Conservation (phyloP, 2,329 filamentous ascomycete species). For the Phyllachora maydis region DNA sequence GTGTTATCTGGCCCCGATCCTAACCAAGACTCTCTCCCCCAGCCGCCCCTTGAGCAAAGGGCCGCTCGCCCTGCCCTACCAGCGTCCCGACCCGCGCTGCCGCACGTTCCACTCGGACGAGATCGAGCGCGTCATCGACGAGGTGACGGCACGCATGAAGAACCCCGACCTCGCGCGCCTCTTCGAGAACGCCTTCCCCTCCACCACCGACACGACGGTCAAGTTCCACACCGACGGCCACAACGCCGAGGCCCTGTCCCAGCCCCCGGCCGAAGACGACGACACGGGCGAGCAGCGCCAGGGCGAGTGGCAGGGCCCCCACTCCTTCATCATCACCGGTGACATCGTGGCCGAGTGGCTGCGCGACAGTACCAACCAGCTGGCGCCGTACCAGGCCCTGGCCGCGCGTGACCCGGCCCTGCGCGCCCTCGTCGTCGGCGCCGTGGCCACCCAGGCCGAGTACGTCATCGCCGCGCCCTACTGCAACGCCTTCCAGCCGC, state of each 20-base stretch:
- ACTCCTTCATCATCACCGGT: constrained; percentile 82
- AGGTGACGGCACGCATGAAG: constrained; percentile 60
- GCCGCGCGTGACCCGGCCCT: constrained; percentile 65
- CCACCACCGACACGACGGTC: constrained; percentile 75
- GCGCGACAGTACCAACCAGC: constrained; percentile 76
- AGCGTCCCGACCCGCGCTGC: constrained; percentile 62
- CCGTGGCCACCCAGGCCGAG: constrained; percentile 90
- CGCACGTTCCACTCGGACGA: constrained; percentile 74
- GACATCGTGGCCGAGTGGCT: constrained; percentile 92
- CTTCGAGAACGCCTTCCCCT: constrained; percentile 91
- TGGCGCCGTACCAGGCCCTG: constrained; percentile 73
- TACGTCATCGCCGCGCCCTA: constrained; percentile 90
- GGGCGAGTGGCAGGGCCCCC: constrained; percentile 59
- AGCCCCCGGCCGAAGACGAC: constrained; percentile 36
- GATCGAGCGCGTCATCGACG: constrained; percentile 72
- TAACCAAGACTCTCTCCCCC: constrained; percentile 4
- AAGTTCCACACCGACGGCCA: constrained; percentile 60
- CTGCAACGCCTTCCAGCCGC: constrained; percentile 96
- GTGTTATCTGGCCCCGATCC: constrained; percentile 2
- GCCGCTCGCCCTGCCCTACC: constrained; percentile 61
- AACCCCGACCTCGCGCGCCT: constrained; percentile 78
- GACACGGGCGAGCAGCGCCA: constrained; percentile 18
- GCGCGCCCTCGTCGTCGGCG: constrained; percentile 64
- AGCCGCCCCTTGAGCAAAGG: constrained; percentile 67
- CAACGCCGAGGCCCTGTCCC: constrained; percentile 19